phyloP scores from a whole-genome alignment of 306 rosid species.

The Abrus precatorius region DNA sequence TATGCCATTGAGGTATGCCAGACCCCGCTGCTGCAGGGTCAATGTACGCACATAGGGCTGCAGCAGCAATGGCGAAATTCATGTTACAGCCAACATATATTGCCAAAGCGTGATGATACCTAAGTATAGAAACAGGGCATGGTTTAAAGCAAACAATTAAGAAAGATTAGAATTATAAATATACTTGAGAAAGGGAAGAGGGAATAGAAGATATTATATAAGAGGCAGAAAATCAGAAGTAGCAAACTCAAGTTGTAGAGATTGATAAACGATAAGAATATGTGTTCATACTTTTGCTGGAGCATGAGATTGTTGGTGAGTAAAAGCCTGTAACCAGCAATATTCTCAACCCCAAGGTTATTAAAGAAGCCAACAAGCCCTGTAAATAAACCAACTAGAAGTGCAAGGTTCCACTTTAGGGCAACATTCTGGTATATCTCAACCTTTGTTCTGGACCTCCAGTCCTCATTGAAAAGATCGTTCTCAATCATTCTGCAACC shows the following conservation, averaged over 20 bases:
- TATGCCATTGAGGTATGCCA: constrained; percentile 87
- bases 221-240: neutral
- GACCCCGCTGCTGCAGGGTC: constrained; percentile 93
- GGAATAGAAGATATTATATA: too few species aligned
- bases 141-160: too few species aligned
- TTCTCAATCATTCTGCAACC: constrained; percentile 74
- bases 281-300: constrained; percentile 53
- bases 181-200: neutral
- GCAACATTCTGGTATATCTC: constrained; percentile 67
- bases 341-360: constrained; percentile 82
- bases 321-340: constrained; percentile 78
- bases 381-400: constrained; percentile 73
- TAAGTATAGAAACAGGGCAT: neutral
- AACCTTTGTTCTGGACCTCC: constrained; percentile 71
- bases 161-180: constrained; percentile 48
- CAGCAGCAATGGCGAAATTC: constrained; percentile 68
- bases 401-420: constrained; percentile 80
- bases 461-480: constrained; percentile 77
- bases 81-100: constrained; percentile 62
- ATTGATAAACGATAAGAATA: neutral
- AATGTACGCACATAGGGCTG: constrained; percentile 69
- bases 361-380: constrained; percentile 80
- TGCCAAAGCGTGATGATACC: constrained; percentile 64
- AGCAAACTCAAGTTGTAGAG: neutral
- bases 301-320: constrained; percentile 71